Percentiles rank a stretch among this genome's conserved stretches.
Conservation (phyloP, 2,329 filamentous ascomycete species). For the Aspergillus sclerotialis region DNA sequence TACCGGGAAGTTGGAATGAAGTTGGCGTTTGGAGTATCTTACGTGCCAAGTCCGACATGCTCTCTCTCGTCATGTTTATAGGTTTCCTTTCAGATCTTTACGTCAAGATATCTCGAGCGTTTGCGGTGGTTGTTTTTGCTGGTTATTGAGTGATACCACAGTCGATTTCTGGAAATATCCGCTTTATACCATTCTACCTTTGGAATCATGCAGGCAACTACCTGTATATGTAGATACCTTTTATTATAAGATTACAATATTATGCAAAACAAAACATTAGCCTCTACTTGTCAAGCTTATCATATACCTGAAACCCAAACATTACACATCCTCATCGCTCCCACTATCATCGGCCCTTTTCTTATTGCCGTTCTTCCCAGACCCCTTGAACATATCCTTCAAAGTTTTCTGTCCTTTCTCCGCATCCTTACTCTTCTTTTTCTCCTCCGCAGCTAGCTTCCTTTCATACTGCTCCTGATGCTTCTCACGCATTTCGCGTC, state of each 20-base stretch:
- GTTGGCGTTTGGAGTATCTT: background rate
- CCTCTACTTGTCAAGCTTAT: background rate
- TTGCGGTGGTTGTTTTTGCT: background rate
- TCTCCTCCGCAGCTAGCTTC: constrained; percentile 56
- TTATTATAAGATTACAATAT: too few relatives aligned
- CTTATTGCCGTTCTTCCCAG: constrained; percentile 6
- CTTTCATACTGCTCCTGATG: constrained; percentile 73
- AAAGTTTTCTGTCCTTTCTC: constrained; percentile 31
- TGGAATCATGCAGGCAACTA: too few relatives aligned
- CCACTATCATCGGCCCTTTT: too few relatives aligned
- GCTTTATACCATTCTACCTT: too few relatives aligned
- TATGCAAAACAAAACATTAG: background rate
- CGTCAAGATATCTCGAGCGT: background rate
- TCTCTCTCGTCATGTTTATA: background rate
- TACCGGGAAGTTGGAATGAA: background rate
- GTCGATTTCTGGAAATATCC: background rate
- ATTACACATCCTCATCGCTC: too few relatives aligned
- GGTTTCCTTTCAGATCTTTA: background rate
- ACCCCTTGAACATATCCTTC: constrained; percentile 26
- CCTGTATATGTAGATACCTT: too few relatives aligned
- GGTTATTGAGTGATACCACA: background rate
- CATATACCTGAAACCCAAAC: too few relatives aligned
- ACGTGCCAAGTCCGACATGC: too few relatives aligned
- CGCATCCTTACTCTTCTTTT: constrained; percentile 41
- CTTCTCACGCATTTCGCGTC: constrained; percentile 64